Base-by-base conservation (phyloP, 108 stramenopile genomes). In the Nitzschia putrida region DNA sequence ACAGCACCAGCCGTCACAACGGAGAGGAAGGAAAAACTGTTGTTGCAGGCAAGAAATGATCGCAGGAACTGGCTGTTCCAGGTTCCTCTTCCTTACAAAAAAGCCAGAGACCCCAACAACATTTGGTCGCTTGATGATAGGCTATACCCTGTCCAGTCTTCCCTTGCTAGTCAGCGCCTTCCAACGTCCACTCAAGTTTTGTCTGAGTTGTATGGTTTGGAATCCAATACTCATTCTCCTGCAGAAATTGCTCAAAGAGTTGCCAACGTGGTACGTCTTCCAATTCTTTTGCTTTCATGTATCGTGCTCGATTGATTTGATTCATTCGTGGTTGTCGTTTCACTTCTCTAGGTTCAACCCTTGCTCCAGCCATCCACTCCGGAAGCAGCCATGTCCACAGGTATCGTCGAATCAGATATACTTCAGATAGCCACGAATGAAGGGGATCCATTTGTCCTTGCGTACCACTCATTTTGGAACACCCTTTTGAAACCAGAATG, bases 61-160 rank as follows among this genome's bases (percentile, higher is more conserved):
- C 84, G 92, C 10, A 57, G 88, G 13, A 66, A 77, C 21, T 93
- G 92, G 92, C 78, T 90, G 23, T 76, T 70, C 37, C 41, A 54
- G 7, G 72, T 68, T 4, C 73, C 85, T 12, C 57, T 82, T 18
- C 85, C 80, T 0, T 77, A 76, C 43, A 39, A 41, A 21, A 1
- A 18, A 3, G 38, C 65, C 0, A 25, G 59, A 55, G 64, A 66
- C 40, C 61, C 56, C 52, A 63, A 49, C 51, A 61, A 75, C 64
- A 47, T 60, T 24, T 66, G 66, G 64, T 61, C 53, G 1, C 21
- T 41, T 21, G 66, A 61, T 11, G 61, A 56, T 57, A 50, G 53
- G 22, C 58, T 77, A n/a, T 22, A 66, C 16, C 40, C 52, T 47
- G 21, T 70, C 18, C 67, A 73, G 20, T 61, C 53, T 22, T 79